A percentile compares a stretch with the other conserved stretches of the same genome.
These are phyloP conservation scores for Butyriboletus loyo DNA, from an alignment of 768 basidiomycete genomes.

Conservation along the genomic window DNA sequence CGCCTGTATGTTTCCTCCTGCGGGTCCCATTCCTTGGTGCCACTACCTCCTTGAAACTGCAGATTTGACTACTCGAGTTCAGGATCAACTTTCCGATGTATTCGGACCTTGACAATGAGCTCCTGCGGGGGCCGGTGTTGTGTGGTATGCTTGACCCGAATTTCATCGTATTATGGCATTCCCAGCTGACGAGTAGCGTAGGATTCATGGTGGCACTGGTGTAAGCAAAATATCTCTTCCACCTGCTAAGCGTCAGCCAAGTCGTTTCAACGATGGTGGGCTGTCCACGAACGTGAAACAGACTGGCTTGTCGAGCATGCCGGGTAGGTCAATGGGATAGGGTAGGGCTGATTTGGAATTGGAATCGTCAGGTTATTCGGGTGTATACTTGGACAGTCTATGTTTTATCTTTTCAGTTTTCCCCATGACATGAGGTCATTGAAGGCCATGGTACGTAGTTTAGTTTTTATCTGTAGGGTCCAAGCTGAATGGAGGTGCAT, in stretches of 20 bases:
- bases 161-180: background rate
- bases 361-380: slow-evolving; percentile 3
- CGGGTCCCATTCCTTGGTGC: too few relatives aligned
- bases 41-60: background rate
- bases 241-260: background rate
- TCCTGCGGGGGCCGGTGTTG: background rate
- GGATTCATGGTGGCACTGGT: background rate
- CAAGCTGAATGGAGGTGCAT: background rate
- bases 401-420: slow-evolving; percentile 8
- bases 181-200: background rate
- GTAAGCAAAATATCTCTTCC: background rate
- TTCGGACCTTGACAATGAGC: background rate
- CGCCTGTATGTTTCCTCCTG: too few relatives aligned
- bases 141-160: slow-evolving; percentile 1
- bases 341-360: background rate
- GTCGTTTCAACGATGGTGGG: background rate
- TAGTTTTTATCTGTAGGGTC: too few relatives aligned
- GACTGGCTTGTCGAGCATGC: background rate
- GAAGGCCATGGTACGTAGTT: slow-evolving; percentile 4
- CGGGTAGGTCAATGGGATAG: background rate
- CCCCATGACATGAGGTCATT: slow-evolving; percentile 3
- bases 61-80: background rate
- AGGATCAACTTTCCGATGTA: background rate
- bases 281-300: background rate
- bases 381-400: slow-evolving; percentile 8